Percentiles rank a stretch among this genome's conserved stretches.
Evolutionary conservation across 345 rosid species (phyloP).

Genomic region (Hypericum perforatum): DNA sequence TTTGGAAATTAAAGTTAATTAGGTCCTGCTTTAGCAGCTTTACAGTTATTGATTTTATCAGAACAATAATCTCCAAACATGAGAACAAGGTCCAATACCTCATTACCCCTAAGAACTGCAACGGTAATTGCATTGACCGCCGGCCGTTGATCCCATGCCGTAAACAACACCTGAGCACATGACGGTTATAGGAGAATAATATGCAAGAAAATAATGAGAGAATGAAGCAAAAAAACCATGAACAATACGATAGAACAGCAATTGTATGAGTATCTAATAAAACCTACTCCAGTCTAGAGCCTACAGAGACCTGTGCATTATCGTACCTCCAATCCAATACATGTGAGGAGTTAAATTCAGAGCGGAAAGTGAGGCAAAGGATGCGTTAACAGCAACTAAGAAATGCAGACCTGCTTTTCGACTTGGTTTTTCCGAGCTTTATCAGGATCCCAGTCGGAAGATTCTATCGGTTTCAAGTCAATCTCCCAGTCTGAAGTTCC

Average conservation of each 20-base stretch:
- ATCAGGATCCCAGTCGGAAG: constrained; percentile 40
- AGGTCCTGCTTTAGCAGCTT: too few relatives aligned
- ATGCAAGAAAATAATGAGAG: too few relatives aligned
- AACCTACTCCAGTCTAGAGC: neutral
- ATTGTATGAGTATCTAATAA: neutral
- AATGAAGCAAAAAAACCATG: too few relatives aligned
- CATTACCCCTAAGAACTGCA: constrained; percentile 63
- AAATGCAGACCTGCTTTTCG: constrained; percentile 53
- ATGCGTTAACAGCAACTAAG: neutral
- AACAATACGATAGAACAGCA: too few relatives aligned
- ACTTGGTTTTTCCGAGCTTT: constrained; percentile 24
- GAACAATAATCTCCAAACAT: neutral
- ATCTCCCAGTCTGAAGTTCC: constrained; percentile 45
- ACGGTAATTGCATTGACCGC: constrained; percentile 43
- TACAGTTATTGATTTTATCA: neutral
- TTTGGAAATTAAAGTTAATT: too few relatives aligned
- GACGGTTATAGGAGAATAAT: neutral
- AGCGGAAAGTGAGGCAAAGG: neutral
- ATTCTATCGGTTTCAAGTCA: constrained; percentile 57
- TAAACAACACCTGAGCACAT: constrained; percentile 42
- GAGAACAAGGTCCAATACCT: constrained; percentile 35
- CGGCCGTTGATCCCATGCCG: constrained; percentile 42
- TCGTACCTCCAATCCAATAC: too few relatives aligned
- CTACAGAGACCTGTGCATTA: too few relatives aligned
- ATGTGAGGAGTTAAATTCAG: too few relatives aligned